Evolutionary conservation across 352 stramenopile species (phyloP).

Genomic region (Pythium sukuiense): DNA sequence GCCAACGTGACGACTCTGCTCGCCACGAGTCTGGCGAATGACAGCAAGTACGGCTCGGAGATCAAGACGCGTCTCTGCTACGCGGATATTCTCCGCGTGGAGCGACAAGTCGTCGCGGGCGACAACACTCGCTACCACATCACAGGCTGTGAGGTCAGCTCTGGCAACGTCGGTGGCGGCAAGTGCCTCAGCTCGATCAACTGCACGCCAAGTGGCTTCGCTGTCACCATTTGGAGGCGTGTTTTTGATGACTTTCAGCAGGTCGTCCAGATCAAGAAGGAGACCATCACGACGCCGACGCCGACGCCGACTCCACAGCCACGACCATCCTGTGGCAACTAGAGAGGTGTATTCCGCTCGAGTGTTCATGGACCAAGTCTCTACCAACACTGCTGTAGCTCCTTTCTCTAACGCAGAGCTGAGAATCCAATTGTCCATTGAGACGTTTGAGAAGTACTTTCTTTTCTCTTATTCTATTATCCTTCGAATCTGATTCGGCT

Average conservation of each 20-base stretch:
- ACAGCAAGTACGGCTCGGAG: background rate
- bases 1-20: background rate
- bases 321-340: background rate
- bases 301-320: background rate
- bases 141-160: background rate
- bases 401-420: no score
- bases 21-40: background rate
- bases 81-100: background rate
- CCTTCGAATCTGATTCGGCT: constrained; percentile 3
- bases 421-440: no score
- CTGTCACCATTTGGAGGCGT: background rate
- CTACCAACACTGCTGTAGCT: no score
- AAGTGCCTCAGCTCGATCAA: background rate
- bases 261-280: background rate
- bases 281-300: background rate
- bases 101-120: background rate
- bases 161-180: background rate
- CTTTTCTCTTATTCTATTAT: no score
- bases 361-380: background rate
- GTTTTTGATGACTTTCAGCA: background rate
- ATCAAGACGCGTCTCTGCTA: background rate
- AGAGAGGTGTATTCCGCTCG: background rate
- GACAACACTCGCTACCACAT: background rate
- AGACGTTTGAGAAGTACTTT: no score
- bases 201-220: background rate